Percentiles rank a stretch among this genome's conserved stretches.
Evolutionary conservation across 768 basidiomycete genomes (phyloP).

Genomic region (Suillus fuscotomentosus): DNA sequence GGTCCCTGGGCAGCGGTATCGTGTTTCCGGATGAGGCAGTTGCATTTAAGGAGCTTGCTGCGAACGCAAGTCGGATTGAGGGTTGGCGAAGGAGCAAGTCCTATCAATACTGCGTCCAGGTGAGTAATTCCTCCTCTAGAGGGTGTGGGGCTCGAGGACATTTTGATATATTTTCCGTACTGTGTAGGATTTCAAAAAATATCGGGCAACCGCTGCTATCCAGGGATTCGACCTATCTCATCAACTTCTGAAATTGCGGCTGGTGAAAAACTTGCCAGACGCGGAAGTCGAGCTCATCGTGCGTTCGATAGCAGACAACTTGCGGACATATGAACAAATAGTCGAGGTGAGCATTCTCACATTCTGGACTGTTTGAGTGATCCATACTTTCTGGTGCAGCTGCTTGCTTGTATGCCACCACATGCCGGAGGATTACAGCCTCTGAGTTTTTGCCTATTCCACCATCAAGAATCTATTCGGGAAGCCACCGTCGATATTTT

Average conservation of each 20-base stretch:
- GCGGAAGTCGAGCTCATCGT: slow-evolving; percentile 75
- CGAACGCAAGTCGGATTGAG: slow-evolving; percentile 84
- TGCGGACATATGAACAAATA: slow-evolving; percentile 84
- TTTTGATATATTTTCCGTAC: background rate
- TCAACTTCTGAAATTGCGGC: slow-evolving; percentile 80
- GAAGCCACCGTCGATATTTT: slow-evolving; percentile 83
- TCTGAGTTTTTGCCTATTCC: slow-evolving; percentile 88
- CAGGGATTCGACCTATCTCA: slow-evolving; percentile 83
- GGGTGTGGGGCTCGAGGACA: background rate
- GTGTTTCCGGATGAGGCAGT: slow-evolving; percentile 71
- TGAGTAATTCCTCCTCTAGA: slow-evolving; percentile 34
- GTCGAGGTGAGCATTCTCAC: slow-evolving; percentile 61
- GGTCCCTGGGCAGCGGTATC: slow-evolving; percentile 73
- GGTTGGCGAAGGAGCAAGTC: slow-evolving; percentile 86
- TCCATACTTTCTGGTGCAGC: slow-evolving; percentile 39
- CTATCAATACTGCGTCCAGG: slow-evolving; percentile 71
- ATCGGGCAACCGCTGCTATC: slow-evolving; percentile 55
- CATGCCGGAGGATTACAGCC: slow-evolving; percentile 83
- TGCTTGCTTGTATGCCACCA: slow-evolving; percentile 75
- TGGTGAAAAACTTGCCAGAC: slow-evolving; percentile 69
- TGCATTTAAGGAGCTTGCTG: slow-evolving; percentile 66
- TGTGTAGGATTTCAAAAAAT: slow-evolving; percentile 65
- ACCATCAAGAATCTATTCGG: slow-evolving; percentile 74
- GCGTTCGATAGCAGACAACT: slow-evolving; percentile 65
- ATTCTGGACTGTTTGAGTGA: too few species aligned